Evolutionary conservation across 306 rosid species (phyloP).

Genomic region (Gastrolobium bilobum): DNA sequence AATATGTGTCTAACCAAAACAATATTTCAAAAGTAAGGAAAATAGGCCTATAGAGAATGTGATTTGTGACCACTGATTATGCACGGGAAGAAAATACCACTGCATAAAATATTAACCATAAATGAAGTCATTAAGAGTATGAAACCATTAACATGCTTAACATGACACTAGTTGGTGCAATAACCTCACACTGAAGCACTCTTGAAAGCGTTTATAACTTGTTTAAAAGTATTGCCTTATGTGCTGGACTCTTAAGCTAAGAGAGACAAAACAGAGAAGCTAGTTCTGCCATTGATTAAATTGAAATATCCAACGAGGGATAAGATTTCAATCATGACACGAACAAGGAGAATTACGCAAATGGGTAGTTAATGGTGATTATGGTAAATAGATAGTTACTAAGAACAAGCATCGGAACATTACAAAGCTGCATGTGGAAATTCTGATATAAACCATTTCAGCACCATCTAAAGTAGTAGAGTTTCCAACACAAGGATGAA

Average conservation of each 20-base stretch:
- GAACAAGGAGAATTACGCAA: neutral
- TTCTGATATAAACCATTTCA: neutral
- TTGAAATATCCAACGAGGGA: neutral
- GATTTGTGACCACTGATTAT: no score
- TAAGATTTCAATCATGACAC: neutral
- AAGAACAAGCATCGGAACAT: constrained; percentile 14
- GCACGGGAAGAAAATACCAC: no score
- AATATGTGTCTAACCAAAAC: no score
- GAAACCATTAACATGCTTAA: no score
- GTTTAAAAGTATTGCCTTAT: neutral
- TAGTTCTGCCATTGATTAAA: constrained; percentile 12
- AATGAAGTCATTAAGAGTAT: no score
- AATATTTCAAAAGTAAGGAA: no score
- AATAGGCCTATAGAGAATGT: no score
- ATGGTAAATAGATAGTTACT: neutral
- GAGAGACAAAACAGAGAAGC: constrained; percentile 10
- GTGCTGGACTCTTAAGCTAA: neutral
- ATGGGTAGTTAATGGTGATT: neutral
- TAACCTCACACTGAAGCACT: no score
- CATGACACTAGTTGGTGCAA: no score
- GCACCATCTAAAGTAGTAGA: neutral
- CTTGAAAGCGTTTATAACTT: no score
- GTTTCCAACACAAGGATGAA: constrained; percentile 20
- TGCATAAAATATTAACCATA: no score
- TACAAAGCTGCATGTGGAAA: constrained; percentile 6